A percentile compares a stretch with the other conserved stretches of the same genome.
Evolutionary conservation across 1,284 basidiomycete genomes (phyloP).

Genomic region (Violaceomyces palustris): DNA sequence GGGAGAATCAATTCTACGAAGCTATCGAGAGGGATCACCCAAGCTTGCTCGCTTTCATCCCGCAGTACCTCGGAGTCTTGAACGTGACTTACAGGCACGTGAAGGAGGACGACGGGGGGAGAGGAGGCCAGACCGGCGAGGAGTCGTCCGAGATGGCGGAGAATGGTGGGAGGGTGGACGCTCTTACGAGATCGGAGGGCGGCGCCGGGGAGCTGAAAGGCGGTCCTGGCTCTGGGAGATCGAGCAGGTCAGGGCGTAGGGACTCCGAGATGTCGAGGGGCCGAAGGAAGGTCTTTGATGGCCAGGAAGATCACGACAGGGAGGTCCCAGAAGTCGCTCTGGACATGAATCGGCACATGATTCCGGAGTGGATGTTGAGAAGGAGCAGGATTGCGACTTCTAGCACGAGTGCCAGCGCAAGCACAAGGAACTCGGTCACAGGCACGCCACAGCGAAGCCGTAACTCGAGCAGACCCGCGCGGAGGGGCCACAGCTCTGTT

Average conservation of each 20-base stretch:
- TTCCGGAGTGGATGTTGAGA: slow-evolving; percentile 78
- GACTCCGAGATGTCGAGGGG: slow-evolving; percentile 45
- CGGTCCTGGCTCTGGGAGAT: too few species aligned
- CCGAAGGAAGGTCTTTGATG: slow-evolving; percentile 46
- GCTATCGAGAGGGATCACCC: slow-evolving; percentile 89
- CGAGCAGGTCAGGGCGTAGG: too few species aligned
- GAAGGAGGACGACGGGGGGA: slow-evolving; percentile 8
- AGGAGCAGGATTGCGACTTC: slow-evolving; percentile 31
- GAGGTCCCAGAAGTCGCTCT: slow-evolving; percentile 69
- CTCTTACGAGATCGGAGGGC: background rate
- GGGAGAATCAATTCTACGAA: slow-evolving; percentile 98
- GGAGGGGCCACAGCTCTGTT: too few species aligned
- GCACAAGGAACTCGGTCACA: too few species aligned
- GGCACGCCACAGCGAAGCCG: too few species aligned
- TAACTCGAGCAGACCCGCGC: too few species aligned
- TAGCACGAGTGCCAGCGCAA: too few species aligned
- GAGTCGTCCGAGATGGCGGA: too few species aligned
- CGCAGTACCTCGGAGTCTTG: slow-evolving; percentile 95
- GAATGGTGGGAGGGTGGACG: too few species aligned
- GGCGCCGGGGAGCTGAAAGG: background rate
- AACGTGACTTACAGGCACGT: slow-evolving; percentile 73
- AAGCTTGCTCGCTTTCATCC: slow-evolving; percentile 83
- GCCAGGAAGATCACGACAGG: slow-evolving; percentile 40
- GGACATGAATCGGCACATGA: slow-evolving; percentile 88
- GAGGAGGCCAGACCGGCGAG: too few species aligned